Evolutionary conservation across 2,329 filamentous ascomycete species (phyloP).

Genomic region (Sporothrix humicola): DNA sequence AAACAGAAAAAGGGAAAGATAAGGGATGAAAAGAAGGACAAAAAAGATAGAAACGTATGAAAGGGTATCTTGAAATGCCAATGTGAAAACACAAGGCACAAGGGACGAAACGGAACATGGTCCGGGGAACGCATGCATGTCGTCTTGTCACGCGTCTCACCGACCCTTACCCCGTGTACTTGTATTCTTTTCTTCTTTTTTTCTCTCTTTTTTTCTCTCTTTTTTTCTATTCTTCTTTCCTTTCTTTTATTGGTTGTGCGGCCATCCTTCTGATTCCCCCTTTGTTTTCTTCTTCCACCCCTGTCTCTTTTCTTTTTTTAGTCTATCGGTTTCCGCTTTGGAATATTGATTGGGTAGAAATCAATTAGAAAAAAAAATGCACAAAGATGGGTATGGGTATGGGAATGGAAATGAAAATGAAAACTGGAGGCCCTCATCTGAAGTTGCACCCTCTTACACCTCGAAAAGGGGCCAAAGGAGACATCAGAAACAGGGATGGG

Average conservation of each 20-base stretch:
- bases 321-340: not conserved
- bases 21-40: not conserved
- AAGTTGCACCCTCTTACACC: not conserved
- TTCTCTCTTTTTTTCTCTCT: no score
- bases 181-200: no score
- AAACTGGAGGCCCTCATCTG: not conserved
- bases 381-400: no score
- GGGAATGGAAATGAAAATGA: not conserved
- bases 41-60: not conserved
- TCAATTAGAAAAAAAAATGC: not conserved
- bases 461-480: not conserved
- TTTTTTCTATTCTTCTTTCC: not conserved
- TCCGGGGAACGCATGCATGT: constrained; percentile 1
- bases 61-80: not conserved
- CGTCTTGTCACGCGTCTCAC: constrained; percentile 25
- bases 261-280: not conserved
- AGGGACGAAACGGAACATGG: constrained; percentile 25
- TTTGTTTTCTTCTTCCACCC: constrained; percentile 8
- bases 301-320: not conserved
- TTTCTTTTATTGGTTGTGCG: not conserved
- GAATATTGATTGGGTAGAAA: constrained; percentile 4
- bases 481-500: not conserved
- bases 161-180: not conserved
- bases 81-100: not conserved
- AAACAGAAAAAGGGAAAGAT: not conserved